Evolutionary conservation across 495 filamentous ascomycete species (phyloP), one percentile per base, ranked within the genome.

Genomic region (Chaetomidium leptoderma): DNA sequence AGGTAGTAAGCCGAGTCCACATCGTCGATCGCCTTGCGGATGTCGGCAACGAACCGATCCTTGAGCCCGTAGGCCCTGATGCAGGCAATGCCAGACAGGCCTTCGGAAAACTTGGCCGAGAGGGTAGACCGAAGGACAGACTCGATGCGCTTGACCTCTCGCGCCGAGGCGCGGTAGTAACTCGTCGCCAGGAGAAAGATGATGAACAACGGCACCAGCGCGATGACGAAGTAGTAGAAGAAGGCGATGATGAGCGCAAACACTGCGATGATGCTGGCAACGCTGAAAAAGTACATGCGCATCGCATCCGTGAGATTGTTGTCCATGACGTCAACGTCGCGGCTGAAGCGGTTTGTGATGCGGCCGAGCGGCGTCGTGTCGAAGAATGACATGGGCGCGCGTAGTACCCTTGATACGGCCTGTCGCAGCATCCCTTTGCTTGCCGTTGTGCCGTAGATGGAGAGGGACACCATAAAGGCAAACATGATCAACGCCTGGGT

Each of bases 381-480:
- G 75, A 97, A 97, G 77, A 97, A 97, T 4, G 86, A 86, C 91
- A 97, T 95, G 0, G 93, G 93, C 0, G 93, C 92, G 46, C 91
- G 82, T 39, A 98, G 78, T 1, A 91, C 88, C 42, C 86, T 82
- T 11, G 72, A 79, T 74, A 97, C 88, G 23, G 93, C 92, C n/a
- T 83, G 74, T 11, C 87, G 81, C 40, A 97, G 80, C 79, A 97
- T 90, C n/a, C 78, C 80, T 69, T 86, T 90, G 66, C 86, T 90
- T 6, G 91, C 81, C 10, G 77, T 83, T 0, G 92, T 95, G 37
- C 91, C 91, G 60, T 87, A 81, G 35, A 92, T 81, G 2, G 90
- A 89, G 19, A 92, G 76, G 1, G 76, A 62, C 19, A 90, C 72
- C 33, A 80, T 67, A 63, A 82, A 81, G 13, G 74, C 56, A 55